Evolutionary conservation across 768 basidiomycete species (phyloP).

Genomic region (Sarcodon aspratus): DNA sequence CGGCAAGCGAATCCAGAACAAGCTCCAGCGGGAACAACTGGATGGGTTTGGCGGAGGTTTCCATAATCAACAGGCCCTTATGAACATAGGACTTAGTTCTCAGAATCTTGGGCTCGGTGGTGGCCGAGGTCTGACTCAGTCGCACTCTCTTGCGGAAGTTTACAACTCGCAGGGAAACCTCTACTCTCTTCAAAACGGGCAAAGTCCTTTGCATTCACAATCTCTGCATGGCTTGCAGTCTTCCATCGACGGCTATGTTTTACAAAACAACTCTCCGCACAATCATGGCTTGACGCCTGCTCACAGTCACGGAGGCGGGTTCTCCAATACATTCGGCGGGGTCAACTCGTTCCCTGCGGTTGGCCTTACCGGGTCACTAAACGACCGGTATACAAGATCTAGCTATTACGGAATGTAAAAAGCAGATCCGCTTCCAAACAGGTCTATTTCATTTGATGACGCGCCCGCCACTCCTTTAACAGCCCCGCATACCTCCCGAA

Average conservation of each 20-base stretch:
- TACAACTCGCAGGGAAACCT: constrained; percentile 53
- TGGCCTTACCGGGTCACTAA: constrained; percentile 38
- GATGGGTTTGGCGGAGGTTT: constrained; percentile 49
- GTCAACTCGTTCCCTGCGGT: constrained; percentile 39
- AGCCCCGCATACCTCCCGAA: constrained; percentile 5
- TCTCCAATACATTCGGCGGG: constrained; percentile 42
- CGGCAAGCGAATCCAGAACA: constrained; percentile 98
- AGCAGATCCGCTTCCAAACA: neutral
- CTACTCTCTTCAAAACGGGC: constrained; percentile 43
- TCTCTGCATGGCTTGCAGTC: constrained; percentile 54
- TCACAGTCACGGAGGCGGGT: constrained; percentile 41
- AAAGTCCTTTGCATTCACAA: constrained; percentile 43
- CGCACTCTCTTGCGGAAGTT: constrained; percentile 49
- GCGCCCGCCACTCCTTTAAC: neutral
- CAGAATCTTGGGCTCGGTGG: constrained; percentile 37
- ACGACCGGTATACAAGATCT: constrained; percentile 68
- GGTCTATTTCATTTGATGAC: constrained; percentile 1
- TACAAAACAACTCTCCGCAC: constrained; percentile 63
- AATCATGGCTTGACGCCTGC: constrained; percentile 50
- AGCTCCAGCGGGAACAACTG: constrained; percentile 86
- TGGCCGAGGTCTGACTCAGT: constrained; percentile 30
- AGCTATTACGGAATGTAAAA: constrained; percentile 73
- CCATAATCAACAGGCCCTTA: constrained; percentile 47
- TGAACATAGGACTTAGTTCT: constrained; percentile 45
- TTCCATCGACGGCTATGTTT: constrained; percentile 71